Evolutionary conservation across 2,329 filamentous ascomycete species (phyloP), one percentile per base, ranked within the genome.

Genomic region (Fusarium austroafricanum): DNA sequence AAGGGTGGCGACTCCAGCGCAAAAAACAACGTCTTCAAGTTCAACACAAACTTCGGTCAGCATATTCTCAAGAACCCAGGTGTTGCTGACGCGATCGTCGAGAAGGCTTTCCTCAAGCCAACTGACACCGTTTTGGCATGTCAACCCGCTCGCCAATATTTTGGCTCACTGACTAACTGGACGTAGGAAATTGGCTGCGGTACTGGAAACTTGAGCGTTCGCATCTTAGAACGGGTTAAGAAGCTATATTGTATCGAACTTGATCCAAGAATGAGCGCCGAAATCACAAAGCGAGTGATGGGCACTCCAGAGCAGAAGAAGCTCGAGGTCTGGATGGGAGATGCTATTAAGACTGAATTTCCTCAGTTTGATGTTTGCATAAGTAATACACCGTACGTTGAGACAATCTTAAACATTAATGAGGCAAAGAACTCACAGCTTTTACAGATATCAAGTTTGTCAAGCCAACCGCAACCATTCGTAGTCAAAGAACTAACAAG

Each of bases 191-290:
- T 97, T 67, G 94, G 95, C 70, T 93, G 94, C 8, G 94, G 94
- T 75, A 95, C 92, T 1, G 93, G 94, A 67, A 96, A 96, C 78
- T 79, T 98, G 72, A 98, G 95, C 1, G 91, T 96, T 26, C 87
- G 93, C 61, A 97, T 98, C 63, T 83, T 98, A 26, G 92, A 96
- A 74, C 91, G 93, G 67, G 93, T 93, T 21, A 94, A 94, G 79
- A 92, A 92, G 65, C 82, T 85, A 4, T 46, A 92, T 94, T 50
- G 92, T 6, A 92, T 97, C 50, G 96, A 99, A 82, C 86, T 97
- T 78, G 96, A 99, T 81, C 94, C 96, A 20, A 87, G 96, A 75
- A 98, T 98, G 96, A 94, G 93, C 14, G 95, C 95, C 61, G 96
- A 98, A 81, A 87, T 97, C 67, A 96, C 93, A 44, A 97, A 95